These are phyloP conservation scores for Aspergillus piperis DNA, from an alignment of 2,329 filamentous ascomycete species.

Conservation along the genomic window DNA sequence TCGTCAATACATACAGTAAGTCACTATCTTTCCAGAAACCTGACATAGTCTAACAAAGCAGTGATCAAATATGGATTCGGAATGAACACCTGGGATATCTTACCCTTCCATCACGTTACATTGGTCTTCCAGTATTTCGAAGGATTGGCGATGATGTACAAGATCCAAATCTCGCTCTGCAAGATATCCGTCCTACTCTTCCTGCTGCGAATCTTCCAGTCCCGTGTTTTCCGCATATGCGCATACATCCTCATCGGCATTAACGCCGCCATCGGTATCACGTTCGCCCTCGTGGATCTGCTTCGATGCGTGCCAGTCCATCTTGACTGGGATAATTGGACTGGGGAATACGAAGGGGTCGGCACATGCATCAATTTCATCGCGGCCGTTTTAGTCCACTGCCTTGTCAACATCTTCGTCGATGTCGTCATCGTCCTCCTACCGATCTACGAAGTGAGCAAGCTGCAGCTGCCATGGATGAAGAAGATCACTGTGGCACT, in stretches of 20 bases:
- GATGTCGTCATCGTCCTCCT: constrained; percentile 25
- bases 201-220: constrained; percentile 26
- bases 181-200: constrained; percentile 30
- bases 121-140: constrained; percentile 18
- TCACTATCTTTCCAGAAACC: neutral
- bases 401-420: constrained; percentile 24
- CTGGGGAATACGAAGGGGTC: constrained; percentile 6
- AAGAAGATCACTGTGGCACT: constrained; percentile 22
- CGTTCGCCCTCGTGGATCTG: constrained; percentile 21
- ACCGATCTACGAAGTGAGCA: constrained; percentile 25
- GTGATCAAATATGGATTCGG: constrained; percentile 27
- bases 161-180: constrained; percentile 25
- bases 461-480: constrained; percentile 19
- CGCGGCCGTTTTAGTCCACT: constrained; percentile 19
- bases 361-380: constrained; percentile 25
- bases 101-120: constrained; percentile 23
- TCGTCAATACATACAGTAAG: constrained; percentile 19
- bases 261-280: constrained; percentile 23
- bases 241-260: constrained; percentile 23
- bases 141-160: constrained; percentile 23
- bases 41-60: constrained; percentile 1
- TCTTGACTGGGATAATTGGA: constrained; percentile 24
- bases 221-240: constrained; percentile 17
- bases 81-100: constrained; percentile 26
- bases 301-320: constrained; percentile 25